Conservation (phyloP, 2,329 filamentous ascomycete genomes). For the Passalora sequoiae region DNA sequence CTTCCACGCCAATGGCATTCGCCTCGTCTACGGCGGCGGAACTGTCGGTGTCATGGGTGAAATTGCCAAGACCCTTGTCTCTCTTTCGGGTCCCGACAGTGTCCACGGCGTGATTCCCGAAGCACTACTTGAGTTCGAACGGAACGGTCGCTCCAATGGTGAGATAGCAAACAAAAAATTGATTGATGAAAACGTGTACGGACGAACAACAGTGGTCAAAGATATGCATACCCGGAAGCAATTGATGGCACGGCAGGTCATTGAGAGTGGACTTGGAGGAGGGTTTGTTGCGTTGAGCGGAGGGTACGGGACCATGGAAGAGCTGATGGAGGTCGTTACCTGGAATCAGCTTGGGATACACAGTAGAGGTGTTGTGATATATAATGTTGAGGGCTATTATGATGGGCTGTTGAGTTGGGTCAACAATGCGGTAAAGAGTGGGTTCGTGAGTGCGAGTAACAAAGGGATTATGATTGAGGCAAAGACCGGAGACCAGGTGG, state of each 20-base stretch:
- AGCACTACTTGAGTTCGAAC: slow-evolving; percentile 57
- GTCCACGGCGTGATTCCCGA: slow-evolving; percentile 94
- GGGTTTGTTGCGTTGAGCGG: slow-evolving; percentile 87
- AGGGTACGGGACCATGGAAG: slow-evolving; percentile 92
- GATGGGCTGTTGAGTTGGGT: slow-evolving; percentile 82
- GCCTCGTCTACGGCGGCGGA: slow-evolving; percentile 89
- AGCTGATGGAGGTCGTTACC: slow-evolving; percentile 83
- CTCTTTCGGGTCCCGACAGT: slow-evolving; percentile 69
- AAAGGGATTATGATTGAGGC: slow-evolving; percentile 75
- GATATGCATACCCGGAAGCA: slow-evolving; percentile 97
- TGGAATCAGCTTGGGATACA: slow-evolving; percentile 97
- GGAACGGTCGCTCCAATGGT: slow-evolving; percentile 12
- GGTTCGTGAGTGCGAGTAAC: slow-evolving; percentile 70
- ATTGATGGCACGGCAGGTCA: slow-evolving; percentile 84
- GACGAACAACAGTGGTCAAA: slow-evolving; percentile 77
- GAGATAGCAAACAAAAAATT: slow-evolving; percentile 42
- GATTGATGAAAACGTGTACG: slow-evolving; percentile 64
- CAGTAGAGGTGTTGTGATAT: slow-evolving; percentile 67
- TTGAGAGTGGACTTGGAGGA: slow-evolving; percentile 71
- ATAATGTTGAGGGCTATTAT: slow-evolving; percentile 89
- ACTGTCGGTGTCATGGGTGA: slow-evolving; percentile 96
- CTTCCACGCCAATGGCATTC: slow-evolving; percentile 72
- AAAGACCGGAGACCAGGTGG: slow-evolving; percentile 64
- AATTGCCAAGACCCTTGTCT: slow-evolving; percentile 77
- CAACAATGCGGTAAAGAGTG: slow-evolving; percentile 64